A percentile compares a stretch with the other conserved stretches of the same genome.
These are phyloP conservation scores for Musa itinerans DNA, from an alignment of 176 grass and related monocot species.

Conservation along the genomic window DNA sequence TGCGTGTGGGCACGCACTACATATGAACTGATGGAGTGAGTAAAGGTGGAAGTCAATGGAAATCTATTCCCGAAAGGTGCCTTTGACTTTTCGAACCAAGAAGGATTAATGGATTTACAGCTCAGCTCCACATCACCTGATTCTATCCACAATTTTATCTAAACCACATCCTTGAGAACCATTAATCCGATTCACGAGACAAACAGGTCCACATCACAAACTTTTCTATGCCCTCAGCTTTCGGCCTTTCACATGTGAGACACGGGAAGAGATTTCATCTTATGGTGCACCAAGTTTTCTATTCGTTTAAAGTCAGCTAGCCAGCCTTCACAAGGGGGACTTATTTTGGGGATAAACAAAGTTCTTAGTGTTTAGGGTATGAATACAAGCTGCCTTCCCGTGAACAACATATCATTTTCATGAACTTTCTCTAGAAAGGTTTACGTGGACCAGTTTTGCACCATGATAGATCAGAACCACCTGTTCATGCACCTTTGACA, in stretches of 20 bases:
- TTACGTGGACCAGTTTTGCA: not conserved
- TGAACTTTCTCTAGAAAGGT: not conserved
- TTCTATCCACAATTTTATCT: constrained; percentile 5
- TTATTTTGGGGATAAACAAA: not conserved
- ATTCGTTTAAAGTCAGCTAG: no score
- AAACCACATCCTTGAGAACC: not conserved
- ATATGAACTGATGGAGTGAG: no score
- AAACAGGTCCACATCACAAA: not conserved
- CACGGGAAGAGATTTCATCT: not conserved
- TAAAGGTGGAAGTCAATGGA: no score
- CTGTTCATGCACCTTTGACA: no score
- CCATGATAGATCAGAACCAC: not conserved
- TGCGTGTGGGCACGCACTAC: no score
- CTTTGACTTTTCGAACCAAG: no score
- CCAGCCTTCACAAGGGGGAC: not conserved
- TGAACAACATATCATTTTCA: not conserved
- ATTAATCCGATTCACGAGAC: not conserved
- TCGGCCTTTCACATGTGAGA: not conserved
- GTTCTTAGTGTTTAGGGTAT: no score
- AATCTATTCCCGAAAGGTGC: no score
- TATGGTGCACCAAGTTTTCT: not conserved
- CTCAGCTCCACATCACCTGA: constrained; percentile 2
- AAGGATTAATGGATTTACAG: not conserved
- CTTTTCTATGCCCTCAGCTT: not conserved
- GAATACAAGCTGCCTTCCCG: not conserved